These are phyloP conservation scores for Coffea eugenioides DNA, from an alignment of 257 asterid species.

Conservation along the genomic window DNA sequence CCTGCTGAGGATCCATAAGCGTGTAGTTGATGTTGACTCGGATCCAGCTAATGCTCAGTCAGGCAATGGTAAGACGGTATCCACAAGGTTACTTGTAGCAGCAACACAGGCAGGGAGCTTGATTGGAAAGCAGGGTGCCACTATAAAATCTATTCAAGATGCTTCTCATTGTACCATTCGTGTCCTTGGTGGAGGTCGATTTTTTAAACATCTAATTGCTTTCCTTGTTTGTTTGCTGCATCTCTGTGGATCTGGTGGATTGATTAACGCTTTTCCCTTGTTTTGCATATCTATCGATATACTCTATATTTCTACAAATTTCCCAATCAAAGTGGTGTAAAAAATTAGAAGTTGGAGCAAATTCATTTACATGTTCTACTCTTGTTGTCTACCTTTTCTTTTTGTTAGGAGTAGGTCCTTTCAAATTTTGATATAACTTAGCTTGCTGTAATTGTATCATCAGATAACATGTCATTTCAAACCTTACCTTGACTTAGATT, in stretches of 20 bases:
- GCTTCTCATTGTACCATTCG: constrained; percentile 75
- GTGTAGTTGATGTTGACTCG: constrained; percentile 52
- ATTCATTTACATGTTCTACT: neutral
- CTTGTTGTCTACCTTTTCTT: neutral
- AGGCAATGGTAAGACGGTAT: constrained; percentile 41
- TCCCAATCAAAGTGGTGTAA: neutral
- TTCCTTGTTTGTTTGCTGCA: neutral
- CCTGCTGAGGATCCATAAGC: constrained; percentile 76
- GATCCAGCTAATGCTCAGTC: constrained; percentile 53
- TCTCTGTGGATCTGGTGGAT: neutral
- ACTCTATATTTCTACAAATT: neutral
- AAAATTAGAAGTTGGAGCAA: neutral
- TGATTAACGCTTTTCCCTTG: neutral
- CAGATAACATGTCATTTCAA: neutral
- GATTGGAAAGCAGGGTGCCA: constrained; percentile 95
- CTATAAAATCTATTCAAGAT: constrained; percentile 84
- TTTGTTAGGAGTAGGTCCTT: neutral
- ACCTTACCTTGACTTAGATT: neutral
- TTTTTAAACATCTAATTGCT: neutral
- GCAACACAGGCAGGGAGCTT: constrained; percentile 90
- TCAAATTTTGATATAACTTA: neutral
- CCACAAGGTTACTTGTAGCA: constrained; percentile 86
- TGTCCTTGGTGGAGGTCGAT: constrained; percentile 76
- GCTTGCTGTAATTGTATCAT: neutral
- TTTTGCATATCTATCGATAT: neutral